Evolutionary conservation across 768 basidiomycete species (phyloP).

Genomic region (Phlebiopsis flavidoalba): DNA sequence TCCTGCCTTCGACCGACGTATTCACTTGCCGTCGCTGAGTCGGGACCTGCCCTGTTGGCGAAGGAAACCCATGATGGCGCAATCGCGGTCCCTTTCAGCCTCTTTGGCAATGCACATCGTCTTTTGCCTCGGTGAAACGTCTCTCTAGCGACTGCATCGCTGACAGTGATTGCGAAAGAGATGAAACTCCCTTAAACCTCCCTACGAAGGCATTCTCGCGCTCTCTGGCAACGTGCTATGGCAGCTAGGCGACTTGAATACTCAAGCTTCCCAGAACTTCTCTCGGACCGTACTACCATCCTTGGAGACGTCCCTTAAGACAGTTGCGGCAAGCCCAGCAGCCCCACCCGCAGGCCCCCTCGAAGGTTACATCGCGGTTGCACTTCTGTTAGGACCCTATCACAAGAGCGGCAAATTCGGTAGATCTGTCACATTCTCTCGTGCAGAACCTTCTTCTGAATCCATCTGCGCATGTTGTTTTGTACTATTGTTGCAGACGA

Average conservation of each 20-base stretch:
- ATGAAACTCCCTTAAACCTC: constrained; percentile 64
- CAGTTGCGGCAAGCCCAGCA: constrained; percentile 54
- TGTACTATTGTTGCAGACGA: constrained; percentile 34
- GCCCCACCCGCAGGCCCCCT: constrained; percentile 60
- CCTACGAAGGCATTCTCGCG: constrained; percentile 57
- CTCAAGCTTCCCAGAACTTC: constrained; percentile 44
- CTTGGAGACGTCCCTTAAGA: constrained; percentile 69
- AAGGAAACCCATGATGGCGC: constrained; percentile 82
- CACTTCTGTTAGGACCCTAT: constrained; percentile 62
- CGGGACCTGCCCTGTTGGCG: constrained; percentile 38
- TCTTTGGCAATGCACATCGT: constrained; percentile 58
- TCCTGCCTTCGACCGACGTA: constrained; percentile 44
- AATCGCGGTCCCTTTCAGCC: constrained; percentile 43
- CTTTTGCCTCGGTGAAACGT: constrained; percentile 40
- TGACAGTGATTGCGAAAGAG: constrained; percentile 59
- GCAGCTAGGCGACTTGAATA: constrained; percentile 33
- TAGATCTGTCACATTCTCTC: constrained; percentile 29
- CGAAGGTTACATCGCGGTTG: constrained; percentile 79
- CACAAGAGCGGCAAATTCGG: constrained; percentile 46
- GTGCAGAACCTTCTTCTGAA: background rate
- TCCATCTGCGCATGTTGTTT: constrained; percentile 9
- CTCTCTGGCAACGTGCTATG: constrained; percentile 61
- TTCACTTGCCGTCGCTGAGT: constrained; percentile 42
- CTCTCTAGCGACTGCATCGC: constrained; percentile 39
- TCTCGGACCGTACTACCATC: constrained; percentile 50